A percentile compares a stretch with the other conserved stretches of the same genome.
Evolutionary conservation across 2,329 filamentous ascomycete species (phyloP).

Genomic region (Ustilaginoidea virens): DNA sequence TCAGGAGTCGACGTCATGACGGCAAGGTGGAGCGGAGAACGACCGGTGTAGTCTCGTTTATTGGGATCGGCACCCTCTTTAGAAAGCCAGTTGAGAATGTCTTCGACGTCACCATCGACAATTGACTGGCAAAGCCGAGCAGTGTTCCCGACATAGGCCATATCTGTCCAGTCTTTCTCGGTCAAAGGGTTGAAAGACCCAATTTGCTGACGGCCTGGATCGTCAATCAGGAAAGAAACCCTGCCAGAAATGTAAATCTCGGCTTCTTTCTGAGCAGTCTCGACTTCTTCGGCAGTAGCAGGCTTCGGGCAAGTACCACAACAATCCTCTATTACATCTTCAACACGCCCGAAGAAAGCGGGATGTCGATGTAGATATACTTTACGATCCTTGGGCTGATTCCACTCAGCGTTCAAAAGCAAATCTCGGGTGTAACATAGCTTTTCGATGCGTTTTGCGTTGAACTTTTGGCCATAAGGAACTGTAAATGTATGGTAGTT

Average conservation of each 20-base stretch:
- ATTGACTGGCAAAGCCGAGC: slow-evolving; percentile 67
- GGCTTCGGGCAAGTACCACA: slow-evolving; percentile 65
- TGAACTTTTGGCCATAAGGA: slow-evolving; percentile 46
- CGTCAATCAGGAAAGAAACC: slow-evolving; percentile 61
- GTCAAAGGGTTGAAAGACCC: slow-evolving; percentile 67
- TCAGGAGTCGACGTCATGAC: slow-evolving; percentile 51
- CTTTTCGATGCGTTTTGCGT: slow-evolving; percentile 62
- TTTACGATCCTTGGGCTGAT: slow-evolving; percentile 56
- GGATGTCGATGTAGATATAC: slow-evolving; percentile 73
- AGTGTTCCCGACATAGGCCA: slow-evolving; percentile 77
- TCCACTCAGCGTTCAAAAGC: slow-evolving; percentile 78
- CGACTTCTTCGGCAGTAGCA: slow-evolving; percentile 53
- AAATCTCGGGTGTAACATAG: slow-evolving; percentile 70
- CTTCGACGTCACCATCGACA: slow-evolving; percentile 54
- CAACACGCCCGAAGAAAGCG: slow-evolving; percentile 64
- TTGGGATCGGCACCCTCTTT: slow-evolving; percentile 58
- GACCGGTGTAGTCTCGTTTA: slow-evolving; percentile 60
- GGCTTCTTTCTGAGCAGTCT: slow-evolving; percentile 53
- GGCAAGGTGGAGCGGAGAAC: slow-evolving; percentile 67
- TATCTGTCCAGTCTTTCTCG: slow-evolving; percentile 75
- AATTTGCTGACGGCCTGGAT: slow-evolving; percentile 62
- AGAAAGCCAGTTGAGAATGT: slow-evolving; percentile 53
- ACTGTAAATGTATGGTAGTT: slow-evolving; percentile 68
- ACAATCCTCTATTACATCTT: slow-evolving; percentile 66
- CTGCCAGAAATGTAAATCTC: slow-evolving; percentile 64